Percentiles rank a stretch among this genome's conserved stretches.
phyloP scores from a whole-genome alignment of 2,329 filamentous ascomycete genomes.

The Leptographium radiaticola region DNA sequence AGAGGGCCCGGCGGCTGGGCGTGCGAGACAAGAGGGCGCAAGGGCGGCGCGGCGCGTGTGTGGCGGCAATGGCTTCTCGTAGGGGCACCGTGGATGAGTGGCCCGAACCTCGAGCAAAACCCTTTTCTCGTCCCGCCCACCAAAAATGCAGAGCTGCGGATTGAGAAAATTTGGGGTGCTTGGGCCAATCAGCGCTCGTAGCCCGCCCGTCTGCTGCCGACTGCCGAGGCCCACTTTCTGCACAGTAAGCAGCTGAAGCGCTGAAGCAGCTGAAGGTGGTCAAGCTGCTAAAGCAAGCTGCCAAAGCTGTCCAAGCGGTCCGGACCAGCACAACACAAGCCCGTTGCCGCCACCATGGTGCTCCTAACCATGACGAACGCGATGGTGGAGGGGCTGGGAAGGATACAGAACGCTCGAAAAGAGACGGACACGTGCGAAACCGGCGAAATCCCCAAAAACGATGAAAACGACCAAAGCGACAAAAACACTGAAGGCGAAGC shows the following conservation, averaged over 20 bases:
- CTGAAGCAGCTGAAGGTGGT: too few relatives aligned
- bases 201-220: not conserved
- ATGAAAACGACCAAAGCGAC: not conserved
- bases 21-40: not conserved
- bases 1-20: not conserved
- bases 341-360: constrained; percentile 41
- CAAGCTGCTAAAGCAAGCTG: too few relatives aligned
- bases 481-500: constrained; percentile 8
- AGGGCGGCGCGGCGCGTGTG: too few relatives aligned
- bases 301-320: too few relatives aligned
- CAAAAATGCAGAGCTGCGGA: not conserved
- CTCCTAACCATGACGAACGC: constrained; percentile 62
- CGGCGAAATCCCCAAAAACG: not conserved
- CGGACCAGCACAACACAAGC: not conserved
- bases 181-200: not conserved
- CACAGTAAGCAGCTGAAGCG: not conserved
- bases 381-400: constrained; percentile 48
- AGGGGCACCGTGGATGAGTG: not conserved
- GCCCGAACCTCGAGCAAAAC: not conserved
- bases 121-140: not conserved
- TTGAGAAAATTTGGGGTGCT: not conserved
- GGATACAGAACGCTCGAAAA: constrained; percentile 8
- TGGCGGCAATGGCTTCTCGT: not conserved
- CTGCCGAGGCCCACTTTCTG: not conserved
- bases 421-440: not conserved